These are phyloP conservation scores for Daldinia childiae DNA, from an alignment of 495 filamentous ascomycete species.

Conservation along the genomic window DNA sequence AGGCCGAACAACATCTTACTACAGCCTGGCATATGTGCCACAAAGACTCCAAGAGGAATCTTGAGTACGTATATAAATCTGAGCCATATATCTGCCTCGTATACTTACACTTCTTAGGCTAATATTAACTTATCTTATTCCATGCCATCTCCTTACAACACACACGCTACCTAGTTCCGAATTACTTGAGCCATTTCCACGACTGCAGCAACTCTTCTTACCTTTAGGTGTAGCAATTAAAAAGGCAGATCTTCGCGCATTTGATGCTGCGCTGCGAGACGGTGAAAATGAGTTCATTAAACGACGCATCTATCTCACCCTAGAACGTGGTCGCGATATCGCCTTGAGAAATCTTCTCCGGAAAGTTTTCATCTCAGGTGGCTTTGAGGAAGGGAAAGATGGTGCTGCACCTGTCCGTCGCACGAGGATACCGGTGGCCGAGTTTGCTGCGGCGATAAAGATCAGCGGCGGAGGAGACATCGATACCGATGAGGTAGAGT, in stretches of 20 bases:
- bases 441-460: slow-evolving; percentile 73
- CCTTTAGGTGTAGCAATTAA: slow-evolving; percentile 81
- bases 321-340: slow-evolving; percentile 92
- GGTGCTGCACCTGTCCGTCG: slow-evolving; percentile 67
- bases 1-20: slow-evolving; percentile 84
- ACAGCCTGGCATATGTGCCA: slow-evolving; percentile 82
- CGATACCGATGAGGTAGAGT: slow-evolving; percentile 94
- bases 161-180: slow-evolving; percentile 78
- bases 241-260: slow-evolving; percentile 80
- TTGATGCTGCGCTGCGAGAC: slow-evolving; percentile 81
- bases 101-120: slow-evolving; percentile 64
- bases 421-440: slow-evolving; percentile 80
- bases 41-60: slow-evolving; percentile 72
- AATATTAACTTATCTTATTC: slow-evolving; percentile 95
- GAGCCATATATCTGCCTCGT: background rate
- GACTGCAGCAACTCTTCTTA: slow-evolving; percentile 78
- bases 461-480: slow-evolving; percentile 68
- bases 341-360: slow-evolving; percentile 88
- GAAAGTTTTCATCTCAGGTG: slow-evolving; percentile 85
- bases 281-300: slow-evolving; percentile 91
- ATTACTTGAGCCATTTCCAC: slow-evolving; percentile 78
- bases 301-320: slow-evolving; percentile 92
- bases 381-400: slow-evolving; percentile 77
- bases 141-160: slow-evolving; percentile 86
- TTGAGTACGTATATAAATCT: slow-evolving; percentile 66